phyloP scores from a whole-genome alignment of 768 basidiomycete genomes.

The Auricularia sp. region DNA sequence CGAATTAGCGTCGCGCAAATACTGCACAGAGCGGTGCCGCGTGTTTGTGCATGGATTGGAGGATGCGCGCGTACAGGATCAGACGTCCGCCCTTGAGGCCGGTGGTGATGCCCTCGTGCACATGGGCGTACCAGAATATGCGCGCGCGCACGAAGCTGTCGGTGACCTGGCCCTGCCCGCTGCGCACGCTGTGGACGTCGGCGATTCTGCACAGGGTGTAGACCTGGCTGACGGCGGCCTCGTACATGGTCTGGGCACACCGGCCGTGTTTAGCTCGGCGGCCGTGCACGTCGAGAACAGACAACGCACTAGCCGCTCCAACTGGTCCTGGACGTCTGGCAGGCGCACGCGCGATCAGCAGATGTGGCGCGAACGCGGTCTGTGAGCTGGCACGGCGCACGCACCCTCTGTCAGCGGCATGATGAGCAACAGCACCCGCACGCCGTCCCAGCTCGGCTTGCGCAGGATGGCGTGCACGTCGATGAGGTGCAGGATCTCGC shows the following conservation, averaged over 20 bases:
- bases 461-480: slow-evolving; percentile 72
- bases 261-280: not conserved
- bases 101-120: slow-evolving; percentile 73
- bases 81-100: slow-evolving; percentile 80
- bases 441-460: slow-evolving; percentile 79
- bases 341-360: not conserved
- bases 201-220: slow-evolving; percentile 59
- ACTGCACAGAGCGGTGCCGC: not conserved
- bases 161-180: slow-evolving; percentile 44
- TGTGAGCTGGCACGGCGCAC: slow-evolving; percentile 10
- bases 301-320: slow-evolving; percentile 31
- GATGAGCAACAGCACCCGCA: slow-evolving; percentile 65
- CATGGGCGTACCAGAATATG: slow-evolving; percentile 83
- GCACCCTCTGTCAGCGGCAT: slow-evolving; percentile 79
- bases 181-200: slow-evolving; percentile 34
- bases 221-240: slow-evolving; percentile 73
- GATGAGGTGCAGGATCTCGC: slow-evolving; percentile 67
- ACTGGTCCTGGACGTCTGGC: slow-evolving; percentile 32
- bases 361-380: no score
- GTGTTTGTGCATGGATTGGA: not conserved
- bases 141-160: slow-evolving; percentile 56
- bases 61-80: slow-evolving; percentile 45
- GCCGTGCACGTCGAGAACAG: slow-evolving; percentile 20
- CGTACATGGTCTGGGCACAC: slow-evolving; percentile 49
- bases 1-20: not conserved